phyloP scores from a whole-genome alignment of 2,329 filamentous ascomycete species.

The Verticillium longisporum region DNA sequence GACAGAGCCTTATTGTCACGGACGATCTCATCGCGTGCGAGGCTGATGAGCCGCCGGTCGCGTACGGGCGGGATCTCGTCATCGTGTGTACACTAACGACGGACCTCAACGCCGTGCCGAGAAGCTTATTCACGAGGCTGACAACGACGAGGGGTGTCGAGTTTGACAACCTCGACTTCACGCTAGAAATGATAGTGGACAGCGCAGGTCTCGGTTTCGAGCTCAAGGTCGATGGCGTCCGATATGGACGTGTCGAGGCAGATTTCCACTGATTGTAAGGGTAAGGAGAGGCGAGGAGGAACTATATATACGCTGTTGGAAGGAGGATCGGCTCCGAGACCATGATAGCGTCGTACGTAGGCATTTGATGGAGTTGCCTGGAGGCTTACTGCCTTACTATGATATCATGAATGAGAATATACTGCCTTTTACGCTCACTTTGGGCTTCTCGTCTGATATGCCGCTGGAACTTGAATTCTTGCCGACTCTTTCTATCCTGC shows the following conservation, averaged over 20 bases:
- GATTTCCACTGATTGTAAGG: conserved; percentile 57
- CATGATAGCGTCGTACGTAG: neutral
- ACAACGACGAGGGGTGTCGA: conserved; percentile 75
- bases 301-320: neutral
- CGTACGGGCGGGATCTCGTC: conserved; percentile 55
- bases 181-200: conserved; percentile 76
- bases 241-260: conserved; percentile 70
- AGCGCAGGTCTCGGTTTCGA: conserved; percentile 72
- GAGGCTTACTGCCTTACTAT: neutral
- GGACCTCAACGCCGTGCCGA: conserved; percentile 68
- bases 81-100: conserved; percentile 78
- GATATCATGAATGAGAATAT: neutral
- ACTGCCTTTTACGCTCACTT: neutral
- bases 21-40: conserved; percentile 76
- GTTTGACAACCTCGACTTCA: conserved; percentile 78
- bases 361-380: neutral
- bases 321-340: neutral
- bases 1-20: conserved; percentile 69
- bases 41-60: conserved; percentile 55
- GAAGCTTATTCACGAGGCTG: conserved; percentile 64
- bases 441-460: too few relatives aligned
- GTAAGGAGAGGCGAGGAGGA: neutral
- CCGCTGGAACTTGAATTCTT: too few relatives aligned
- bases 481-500: too few relatives aligned
- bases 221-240: conserved; percentile 68